Percentiles rank a stretch among this genome's conserved stretches.
Conservation (phyloP, 2,329 filamentous ascomycete species). For the Epicoccum sorghinum region DNA sequence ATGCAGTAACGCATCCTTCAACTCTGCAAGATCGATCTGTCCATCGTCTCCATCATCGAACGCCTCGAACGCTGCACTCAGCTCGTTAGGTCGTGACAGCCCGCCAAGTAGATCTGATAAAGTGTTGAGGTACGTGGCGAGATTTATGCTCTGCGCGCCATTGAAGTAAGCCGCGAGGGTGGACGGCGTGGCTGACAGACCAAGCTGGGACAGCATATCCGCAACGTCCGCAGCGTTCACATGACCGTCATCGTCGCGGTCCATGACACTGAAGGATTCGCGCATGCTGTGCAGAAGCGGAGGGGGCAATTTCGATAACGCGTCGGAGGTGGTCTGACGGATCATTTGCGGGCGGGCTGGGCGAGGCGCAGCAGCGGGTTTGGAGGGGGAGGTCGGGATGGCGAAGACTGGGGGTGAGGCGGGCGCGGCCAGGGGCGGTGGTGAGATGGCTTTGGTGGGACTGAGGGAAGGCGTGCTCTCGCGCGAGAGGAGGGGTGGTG, state of each 20-base stretch:
- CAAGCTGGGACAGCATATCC: slow-evolving; percentile 86
- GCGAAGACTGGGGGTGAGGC: neutral
- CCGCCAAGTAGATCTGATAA: slow-evolving; percentile 75
- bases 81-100: slow-evolving; percentile 78
- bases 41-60: slow-evolving; percentile 97
- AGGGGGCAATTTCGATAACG: slow-evolving; percentile 74
- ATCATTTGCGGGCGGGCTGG: slow-evolving; percentile 33
- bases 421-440: neutral
- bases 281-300: slow-evolving; percentile 85
- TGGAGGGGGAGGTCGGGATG: neutral
- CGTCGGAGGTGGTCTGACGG: slow-evolving; percentile 36
- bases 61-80: slow-evolving; percentile 88
- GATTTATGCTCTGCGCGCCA: slow-evolving; percentile 72
- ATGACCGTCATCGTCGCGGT: slow-evolving; percentile 83
- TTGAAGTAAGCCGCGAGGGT: slow-evolving; percentile 83
- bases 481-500: slow-evolving; percentile 3
- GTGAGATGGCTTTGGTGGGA: neutral
- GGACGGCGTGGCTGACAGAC: slow-evolving; percentile 73
- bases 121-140: slow-evolving; percentile 84
- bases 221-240: slow-evolving; percentile 83
- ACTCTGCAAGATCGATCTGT: slow-evolving; percentile 81
- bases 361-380: slow-evolving; percentile 5
- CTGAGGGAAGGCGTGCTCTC: slow-evolving; percentile 19
- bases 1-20: slow-evolving; percentile 81
- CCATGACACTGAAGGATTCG: slow-evolving; percentile 92